Evolutionary conservation across 2,329 filamentous ascomycete genomes (phyloP), one percentile per base, ranked within the genome.

Genomic region (Paradendryphiella salina): DNA sequence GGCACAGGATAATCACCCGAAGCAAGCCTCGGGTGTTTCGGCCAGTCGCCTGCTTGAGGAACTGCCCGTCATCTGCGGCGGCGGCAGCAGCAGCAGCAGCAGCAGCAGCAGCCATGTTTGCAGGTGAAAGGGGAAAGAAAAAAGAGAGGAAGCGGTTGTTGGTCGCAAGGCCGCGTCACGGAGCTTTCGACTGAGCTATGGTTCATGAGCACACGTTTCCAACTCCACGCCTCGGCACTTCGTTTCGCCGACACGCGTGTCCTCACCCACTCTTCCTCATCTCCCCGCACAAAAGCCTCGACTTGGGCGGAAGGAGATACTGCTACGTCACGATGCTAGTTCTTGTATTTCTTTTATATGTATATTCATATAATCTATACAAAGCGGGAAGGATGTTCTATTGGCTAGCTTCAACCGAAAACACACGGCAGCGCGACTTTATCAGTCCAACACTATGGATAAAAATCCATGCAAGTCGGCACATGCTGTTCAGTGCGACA

Each of bases 1-100:
- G 85, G 70, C 81, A 82, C 66, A 99, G 85, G 77, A 99, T 99
- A 70, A 95, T 82, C 65, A 96, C 85, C 72, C 92, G 86, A 60
- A 99, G 80, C 68, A 97, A 77, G 60, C 90, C 88, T 74, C 92
- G 86, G 57, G 90, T 89, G 75, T 86, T 96, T 75, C 86, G 83
- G 69, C 86, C 86, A 65, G 87, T 89, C 72, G 85, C 87, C 73
- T 89, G 88, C 79, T 89, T 85, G 72, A 90, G 82, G 72, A 94
- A 81, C 63, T 74, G 71, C 60, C 69, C 66, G 50, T 67, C 68
- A 60, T 69, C 71, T 62, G 32, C 48, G 44, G 65, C 64, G 60
- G 63, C 23, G 10, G 23, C 66, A 61, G 73, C 73, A n/a, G n/a
- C n/a, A n/a, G n/a, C n/a, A n/a, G n/a, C n/a, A n/a, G n/a, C n/a